Percentiles rank a stretch among this genome's conserved stretches.
Conservation (phyloP, 2,329 filamentous ascomycete genomes). For the Balansia obtecta region DNA sequence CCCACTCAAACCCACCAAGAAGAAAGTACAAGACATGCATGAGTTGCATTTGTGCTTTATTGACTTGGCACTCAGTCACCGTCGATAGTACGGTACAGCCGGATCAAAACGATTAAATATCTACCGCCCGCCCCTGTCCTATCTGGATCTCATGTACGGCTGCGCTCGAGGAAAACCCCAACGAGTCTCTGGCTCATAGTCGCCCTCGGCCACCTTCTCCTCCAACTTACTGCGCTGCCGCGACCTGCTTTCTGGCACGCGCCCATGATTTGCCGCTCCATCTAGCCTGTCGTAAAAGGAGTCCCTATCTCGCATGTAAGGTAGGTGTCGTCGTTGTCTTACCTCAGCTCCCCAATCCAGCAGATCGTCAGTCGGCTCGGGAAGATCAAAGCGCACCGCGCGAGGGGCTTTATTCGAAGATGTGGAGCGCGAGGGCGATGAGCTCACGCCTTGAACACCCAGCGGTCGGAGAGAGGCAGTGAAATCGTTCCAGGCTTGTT, state of each 20-base stretch:
- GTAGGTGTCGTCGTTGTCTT: neutral
- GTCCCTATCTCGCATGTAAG: neutral
- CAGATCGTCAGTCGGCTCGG: neutral
- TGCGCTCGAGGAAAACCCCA: neutral
- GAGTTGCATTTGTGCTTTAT: neutral
- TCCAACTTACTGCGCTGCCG: neutral
- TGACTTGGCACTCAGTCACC: neutral
- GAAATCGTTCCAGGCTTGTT: neutral
- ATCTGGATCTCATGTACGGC: neutral
- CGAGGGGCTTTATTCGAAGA: neutral
- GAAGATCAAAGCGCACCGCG: neutral
- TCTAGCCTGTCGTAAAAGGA: neutral
- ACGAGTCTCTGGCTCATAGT: neutral
- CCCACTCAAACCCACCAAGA: neutral
- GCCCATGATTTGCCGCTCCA: neutral
- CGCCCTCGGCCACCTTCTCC: neutral
- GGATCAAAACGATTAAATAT: neutral
- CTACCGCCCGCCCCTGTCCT: neutral
- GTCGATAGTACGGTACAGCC: neutral
- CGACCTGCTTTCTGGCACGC: neutral
- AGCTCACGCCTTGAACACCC: neutral
- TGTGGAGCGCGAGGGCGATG: neutral
- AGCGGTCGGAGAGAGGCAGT: neutral
- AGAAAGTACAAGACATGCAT: neutral
- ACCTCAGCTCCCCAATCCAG: neutral